Conservation (phyloP, 805 yeast genomes). For the Vanderwaltozyma tropicalis region DNA sequence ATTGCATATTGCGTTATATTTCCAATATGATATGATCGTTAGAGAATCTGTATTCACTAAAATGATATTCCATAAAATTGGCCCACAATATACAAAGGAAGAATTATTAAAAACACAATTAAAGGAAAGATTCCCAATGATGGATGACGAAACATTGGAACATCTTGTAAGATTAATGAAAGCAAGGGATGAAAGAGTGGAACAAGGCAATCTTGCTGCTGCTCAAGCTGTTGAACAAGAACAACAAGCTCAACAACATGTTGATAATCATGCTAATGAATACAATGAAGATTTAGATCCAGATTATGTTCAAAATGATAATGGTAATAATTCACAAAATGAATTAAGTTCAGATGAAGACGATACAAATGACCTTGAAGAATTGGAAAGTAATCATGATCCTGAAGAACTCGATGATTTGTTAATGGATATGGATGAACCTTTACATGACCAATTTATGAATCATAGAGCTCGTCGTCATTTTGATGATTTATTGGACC, state of each 20-base stretch:
- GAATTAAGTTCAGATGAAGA: constrained; percentile 11
- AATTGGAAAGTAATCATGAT: constrained; percentile 4
- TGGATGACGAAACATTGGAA: constrained; percentile 26
- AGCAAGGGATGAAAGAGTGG: constrained; percentile 17
- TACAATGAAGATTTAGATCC: constrained; percentile 18
- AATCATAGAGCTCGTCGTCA: constrained; percentile 18
- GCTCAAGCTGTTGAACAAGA: constrained; percentile 8
- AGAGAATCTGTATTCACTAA: constrained; percentile 59
- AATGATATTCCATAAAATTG: constrained; percentile 48
- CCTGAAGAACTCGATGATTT: constrained; percentile 14
- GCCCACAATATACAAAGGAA: constrained; percentile 30
- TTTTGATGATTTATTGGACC: constrained; percentile 16
- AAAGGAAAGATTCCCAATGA: constrained; percentile 24
- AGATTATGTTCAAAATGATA: constrained; percentile 12
- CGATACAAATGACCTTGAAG: constrained; percentile 5
- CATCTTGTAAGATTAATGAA: constrained; percentile 22
- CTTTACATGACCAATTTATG: constrained; percentile 9
- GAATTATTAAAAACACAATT: constrained; percentile 21
- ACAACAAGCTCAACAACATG: constrained; percentile 8
- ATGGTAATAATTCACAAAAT: constrained; percentile 4
- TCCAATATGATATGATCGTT: constrained; percentile 62
- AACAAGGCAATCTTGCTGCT: constrained; percentile 4
- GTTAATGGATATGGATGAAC: constrained; percentile 4
- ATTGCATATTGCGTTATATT: constrained; percentile 37
- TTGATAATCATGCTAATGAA: constrained; percentile 22